phyloP scores from a whole-genome alignment of 345 rosid genomes.

The Psidium guajava region DNA sequence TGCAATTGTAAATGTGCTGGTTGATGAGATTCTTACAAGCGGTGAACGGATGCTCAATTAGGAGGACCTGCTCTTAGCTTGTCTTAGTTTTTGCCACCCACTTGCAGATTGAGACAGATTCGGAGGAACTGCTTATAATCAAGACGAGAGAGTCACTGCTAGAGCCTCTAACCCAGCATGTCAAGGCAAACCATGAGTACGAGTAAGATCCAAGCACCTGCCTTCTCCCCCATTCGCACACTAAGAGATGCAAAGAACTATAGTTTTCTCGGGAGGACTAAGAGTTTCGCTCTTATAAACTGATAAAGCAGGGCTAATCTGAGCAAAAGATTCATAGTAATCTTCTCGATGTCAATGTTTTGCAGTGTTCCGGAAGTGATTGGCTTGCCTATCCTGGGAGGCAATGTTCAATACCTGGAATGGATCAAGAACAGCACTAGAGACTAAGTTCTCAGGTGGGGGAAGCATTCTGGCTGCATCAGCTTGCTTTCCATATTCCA shows the following conservation, averaged over 20 bases:
- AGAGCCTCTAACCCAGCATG: slow-evolving; percentile 70
- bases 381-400: slow-evolving; percentile 76
- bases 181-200: slow-evolving; percentile 87
- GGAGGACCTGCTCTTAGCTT: not conserved
- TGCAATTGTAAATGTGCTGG: not conserved
- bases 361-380: slow-evolving; percentile 86
- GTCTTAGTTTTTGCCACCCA: not conserved
- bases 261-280: not conserved
- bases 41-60: not conserved
- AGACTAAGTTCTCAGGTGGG: slow-evolving; percentile 28
- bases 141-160: slow-evolving; percentile 84
- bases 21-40: not conserved
- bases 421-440: slow-evolving; percentile 82
- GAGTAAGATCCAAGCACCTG: slow-evolving; percentile 46
- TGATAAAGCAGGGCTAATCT: not conserved
- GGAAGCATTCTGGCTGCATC: not conserved
- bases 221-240: not conserved
- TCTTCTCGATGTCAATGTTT: not conserved
- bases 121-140: slow-evolving; percentile 84
- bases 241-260: not conserved
- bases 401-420: slow-evolving; percentile 60
- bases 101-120: slow-evolving; percentile 67
- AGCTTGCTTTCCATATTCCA: not conserved
- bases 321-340: not conserved
- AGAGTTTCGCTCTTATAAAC: not conserved